Evolutionary conservation across 2,329 filamentous ascomycete species (phyloP), one percentile per base, ranked within the genome.

Genomic region (Hymenoscyphus infarciens): DNA sequence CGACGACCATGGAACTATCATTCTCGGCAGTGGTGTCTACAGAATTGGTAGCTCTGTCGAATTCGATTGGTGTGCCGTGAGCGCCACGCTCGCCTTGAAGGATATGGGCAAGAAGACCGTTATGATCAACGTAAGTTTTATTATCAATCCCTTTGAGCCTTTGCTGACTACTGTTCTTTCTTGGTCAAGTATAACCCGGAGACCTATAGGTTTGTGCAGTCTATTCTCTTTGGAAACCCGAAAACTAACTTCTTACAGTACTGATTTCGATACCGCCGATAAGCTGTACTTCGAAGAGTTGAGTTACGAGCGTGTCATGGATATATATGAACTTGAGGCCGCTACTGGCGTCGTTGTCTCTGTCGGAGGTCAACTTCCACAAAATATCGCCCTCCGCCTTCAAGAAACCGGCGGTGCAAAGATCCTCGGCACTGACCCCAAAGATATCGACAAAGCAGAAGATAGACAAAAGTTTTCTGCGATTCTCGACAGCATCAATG

Each of bases 401-500:
- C 94, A 98, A 79, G 92, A 98, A 75, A 88, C 87, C 59, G 95
- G 95, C 60, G 89, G 90, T 63, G 94, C 94, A 63, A 93, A 92
- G 65, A 87, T 99, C 61, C 87, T 99, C 7, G 95, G 95, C 71
- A 99, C 95, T 0, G 86, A 98, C 72, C 95, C 95, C 42, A 83
- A 87, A 73, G 92, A 98, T 73, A 99, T 99, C 69, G 95, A 99
- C 83, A 96, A 93, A 81, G 95, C 95, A 56, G 95, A 99, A 79
- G 93, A 99, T 76, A 87, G 95, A 74, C 93, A 98, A 77, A 98
- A 99, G 78, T 99, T 99, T 82, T 97, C 94, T 25, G 90, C 93
- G 73, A 98, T 98, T 67, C 84, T 99, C 55, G 95, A 99, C 77
- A 96, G 91, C 76, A 97, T 98, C 71, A 94, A 93, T 64, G 87